Evolutionary conservation across 2,329 filamentous ascomycete species (phyloP).

Genomic region (Xylaria sp.): DNA sequence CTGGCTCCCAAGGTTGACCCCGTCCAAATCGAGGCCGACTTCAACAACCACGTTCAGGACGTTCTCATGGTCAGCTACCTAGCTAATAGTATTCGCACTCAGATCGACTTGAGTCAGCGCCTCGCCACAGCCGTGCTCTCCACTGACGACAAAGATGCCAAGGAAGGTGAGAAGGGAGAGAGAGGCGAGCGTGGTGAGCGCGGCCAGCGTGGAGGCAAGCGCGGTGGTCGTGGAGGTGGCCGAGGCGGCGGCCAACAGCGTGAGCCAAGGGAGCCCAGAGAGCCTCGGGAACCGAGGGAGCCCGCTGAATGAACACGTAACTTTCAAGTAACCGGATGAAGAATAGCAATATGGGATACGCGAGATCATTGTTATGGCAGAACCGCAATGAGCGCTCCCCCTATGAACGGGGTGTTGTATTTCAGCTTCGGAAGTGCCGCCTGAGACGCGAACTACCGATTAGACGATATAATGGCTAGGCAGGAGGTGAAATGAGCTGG

Average conservation of each 20-base stretch:
- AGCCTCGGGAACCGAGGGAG: slow-evolving; percentile 42
- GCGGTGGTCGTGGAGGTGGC: slow-evolving; percentile 61
- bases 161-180: slow-evolving; percentile 56
- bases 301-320: slow-evolving; percentile 39
- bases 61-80: slow-evolving; percentile 98
- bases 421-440: slow-evolving; percentile 19
- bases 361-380: slow-evolving; percentile 12
- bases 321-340: slow-evolving; percentile 13
- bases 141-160: slow-evolving; percentile 59
- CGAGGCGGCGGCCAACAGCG: slow-evolving; percentile 59
- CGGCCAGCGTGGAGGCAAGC: slow-evolving; percentile 61
- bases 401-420: slow-evolving; percentile 23
- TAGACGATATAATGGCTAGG: slow-evolving; percentile 5
- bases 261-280: slow-evolving; percentile 59
- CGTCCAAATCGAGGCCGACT: slow-evolving; percentile 92
- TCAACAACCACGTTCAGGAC: slow-evolving; percentile 99
- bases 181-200: slow-evolving; percentile 58
- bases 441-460: slow-evolving; percentile 9
- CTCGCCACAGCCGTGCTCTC: slow-evolving; percentile 80
- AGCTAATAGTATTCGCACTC: slow-evolving; percentile 97
- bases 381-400: slow-evolving; percentile 20
- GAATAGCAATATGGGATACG: slow-evolving; percentile 18
- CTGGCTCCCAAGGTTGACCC: slow-evolving; percentile 94
- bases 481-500: background rate
- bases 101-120: slow-evolving; percentile 97